Evolutionary conservation across 495 filamentous ascomycete genomes (phyloP), one percentile per base, ranked within the genome.

Genomic region (Delitschia confertaspora): DNA sequence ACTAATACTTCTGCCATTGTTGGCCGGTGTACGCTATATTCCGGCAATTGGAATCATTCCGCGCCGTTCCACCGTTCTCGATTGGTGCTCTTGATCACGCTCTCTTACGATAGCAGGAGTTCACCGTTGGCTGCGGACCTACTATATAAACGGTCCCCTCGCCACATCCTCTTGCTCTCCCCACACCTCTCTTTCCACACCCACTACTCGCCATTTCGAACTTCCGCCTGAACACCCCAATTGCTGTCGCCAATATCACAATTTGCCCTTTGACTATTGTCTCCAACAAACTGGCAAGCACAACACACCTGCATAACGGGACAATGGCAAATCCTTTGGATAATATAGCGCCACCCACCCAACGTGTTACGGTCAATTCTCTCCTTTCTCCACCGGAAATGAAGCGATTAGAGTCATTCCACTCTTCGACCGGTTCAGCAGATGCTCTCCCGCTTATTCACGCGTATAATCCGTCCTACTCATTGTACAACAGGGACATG

Each of bases 381-480:
- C 54, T 58, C 11, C 55, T 58, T 29, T 58, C 55, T 6, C 55
- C 55, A 5, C 54, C 54, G 11, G 55, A 58, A 42, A 44, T 48
- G 46, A 58, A 54, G 29, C 40, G 42, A 19, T 47, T 44, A 10
- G 55, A 55, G 13, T 52, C 45, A 0, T 58, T 58, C 40, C 33
- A 38, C 24, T 58, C 55, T 2, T 27, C 55, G 40, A 53, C n/a
- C n/a, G n/a, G n/a, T n/a, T n/a, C n/a, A n/a, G n/a, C n/a, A n/a
- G n/a, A n/a, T n/a, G n/a, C n/a, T 50, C 18, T 30, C 38, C 18
- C 27, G 39, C 3, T 31, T 38, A 43, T 43, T 45, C 31, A 23
- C 34, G n/a, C 50, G 35, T 30, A n/a, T n/a, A n/a, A n/a, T n/a
- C 45, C 55, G 33, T 47, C 55, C 27, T 44, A 47, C 41, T 47